Evolutionary conservation across 179 eudicot genomes (phyloP).

Genomic region (Actinidia chinensis): DNA sequence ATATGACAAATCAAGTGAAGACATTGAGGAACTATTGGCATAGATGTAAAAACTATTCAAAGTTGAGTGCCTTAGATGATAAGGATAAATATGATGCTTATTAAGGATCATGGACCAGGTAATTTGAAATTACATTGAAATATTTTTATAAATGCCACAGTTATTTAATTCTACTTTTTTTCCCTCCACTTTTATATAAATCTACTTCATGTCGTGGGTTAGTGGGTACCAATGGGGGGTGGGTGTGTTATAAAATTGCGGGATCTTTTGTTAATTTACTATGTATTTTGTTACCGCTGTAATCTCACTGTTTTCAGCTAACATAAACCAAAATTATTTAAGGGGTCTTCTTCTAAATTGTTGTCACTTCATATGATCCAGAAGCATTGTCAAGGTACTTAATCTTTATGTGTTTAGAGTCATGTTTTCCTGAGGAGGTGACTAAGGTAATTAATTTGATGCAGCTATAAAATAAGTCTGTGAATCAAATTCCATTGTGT

Average conservation of each 20-base stretch:
- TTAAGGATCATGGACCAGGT: slow-evolving; percentile 90
- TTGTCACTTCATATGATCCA: slow-evolving; percentile 96
- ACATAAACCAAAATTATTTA: slow-evolving; percentile 90
- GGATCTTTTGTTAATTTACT: slow-evolving; percentile 5
- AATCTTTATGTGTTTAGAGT: not conserved
- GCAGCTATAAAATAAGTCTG: not conserved
- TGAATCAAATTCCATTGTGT: not conserved
- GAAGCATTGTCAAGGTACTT: slow-evolving; percentile 80
- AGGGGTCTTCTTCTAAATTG: slow-evolving; percentile 84
- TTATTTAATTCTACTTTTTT: not conserved
- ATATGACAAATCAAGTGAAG: slow-evolving; percentile 70
- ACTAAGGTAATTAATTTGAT: not conserved
- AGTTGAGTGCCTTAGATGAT: slow-evolving; percentile 92
- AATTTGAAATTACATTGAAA: slow-evolving; percentile 15
- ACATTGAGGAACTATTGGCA: slow-evolving; percentile 92
- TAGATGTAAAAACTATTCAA: slow-evolving; percentile 86
- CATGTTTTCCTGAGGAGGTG: not conserved
- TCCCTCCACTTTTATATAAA: not conserved
- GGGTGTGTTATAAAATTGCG: not conserved
- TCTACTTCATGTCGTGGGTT: not conserved
- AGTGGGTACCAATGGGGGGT: not conserved
- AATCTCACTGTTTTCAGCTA: not conserved
- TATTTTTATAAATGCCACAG: not conserved
- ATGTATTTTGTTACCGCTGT: not conserved
- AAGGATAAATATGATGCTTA: slow-evolving; percentile 82